phyloP scores from a whole-genome alignment of 2,329 filamentous ascomycete species.

The Xylariales sp. region DNA sequence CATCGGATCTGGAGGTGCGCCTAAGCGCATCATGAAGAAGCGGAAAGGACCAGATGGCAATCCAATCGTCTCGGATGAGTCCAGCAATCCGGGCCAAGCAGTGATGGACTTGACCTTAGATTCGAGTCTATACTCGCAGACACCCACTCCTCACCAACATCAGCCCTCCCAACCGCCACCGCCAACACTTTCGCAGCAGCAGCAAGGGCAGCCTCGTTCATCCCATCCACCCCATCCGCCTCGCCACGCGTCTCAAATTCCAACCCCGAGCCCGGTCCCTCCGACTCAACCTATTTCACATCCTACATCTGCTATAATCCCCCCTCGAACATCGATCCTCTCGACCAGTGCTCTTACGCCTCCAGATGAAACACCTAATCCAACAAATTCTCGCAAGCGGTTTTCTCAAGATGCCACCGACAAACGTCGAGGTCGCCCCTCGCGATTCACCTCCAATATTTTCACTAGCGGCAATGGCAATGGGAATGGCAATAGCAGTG shows the following conservation, averaged over 20 bases:
- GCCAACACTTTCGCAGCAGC: conserved; percentile 5
- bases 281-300: conserved; percentile 22
- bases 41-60: conserved; percentile 42
- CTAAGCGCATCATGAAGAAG: conserved; percentile 54
- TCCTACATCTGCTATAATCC: conserved; percentile 29
- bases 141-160: conserved; percentile 4
- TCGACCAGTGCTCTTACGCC: conserved; percentile 47
- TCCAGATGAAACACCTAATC: conserved; percentile 45
- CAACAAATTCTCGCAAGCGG: conserved; percentile 35
- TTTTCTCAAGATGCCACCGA: conserved; percentile 18
- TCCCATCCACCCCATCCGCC: conserved; percentile 15
- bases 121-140: conserved; percentile 6
- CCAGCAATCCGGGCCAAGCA: conserved; percentile 42
- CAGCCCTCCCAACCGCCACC: neutral
- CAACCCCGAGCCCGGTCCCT: no score
- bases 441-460: conserved; percentile 25
- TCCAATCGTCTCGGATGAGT: conserved; percentile 36
- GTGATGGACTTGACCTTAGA: conserved; percentile 28
- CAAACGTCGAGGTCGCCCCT: conserved; percentile 26
- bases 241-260: no score
- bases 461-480: no score
- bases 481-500: no score
- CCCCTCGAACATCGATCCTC: conserved; percentile 32
- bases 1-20: conserved; percentile 54
- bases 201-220: conserved; percentile 12